phyloP scores from a whole-genome alignment of 306 rosid species.

The Inga leiocalycina region DNA sequence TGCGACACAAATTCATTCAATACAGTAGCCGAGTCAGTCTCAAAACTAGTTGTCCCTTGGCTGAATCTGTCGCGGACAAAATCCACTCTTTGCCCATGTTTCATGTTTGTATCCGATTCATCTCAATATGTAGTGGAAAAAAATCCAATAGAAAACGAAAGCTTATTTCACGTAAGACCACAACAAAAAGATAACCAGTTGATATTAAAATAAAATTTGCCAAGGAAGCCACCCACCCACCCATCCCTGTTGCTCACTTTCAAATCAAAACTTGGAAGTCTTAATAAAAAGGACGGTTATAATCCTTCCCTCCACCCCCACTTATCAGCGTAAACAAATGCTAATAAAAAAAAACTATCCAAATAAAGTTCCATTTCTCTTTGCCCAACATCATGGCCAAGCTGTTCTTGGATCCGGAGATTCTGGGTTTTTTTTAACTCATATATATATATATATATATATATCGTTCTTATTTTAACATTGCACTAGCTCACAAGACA shows the following conservation, averaged over 20 bases:
- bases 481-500: constrained; percentile 72
- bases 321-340: constrained; percentile 58
- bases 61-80: constrained; percentile 46
- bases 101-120: constrained; percentile 36
- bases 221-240: constrained; percentile 54
- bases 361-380: constrained; percentile 61
- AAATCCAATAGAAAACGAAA: constrained; percentile 52
- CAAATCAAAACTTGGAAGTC: constrained; percentile 37
- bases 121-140: constrained; percentile 35
- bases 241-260: constrained; percentile 46
- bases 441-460: background rate
- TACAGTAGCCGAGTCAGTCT: constrained; percentile 51
- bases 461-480: constrained; percentile 19
- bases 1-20: constrained; percentile 35
- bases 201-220: constrained; percentile 36
- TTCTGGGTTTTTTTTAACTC: constrained; percentile 57
- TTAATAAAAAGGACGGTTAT: constrained; percentile 8
- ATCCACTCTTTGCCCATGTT: constrained; percentile 34
- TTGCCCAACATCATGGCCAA: constrained; percentile 78
- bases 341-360: constrained; percentile 54
- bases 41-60: constrained; percentile 50
- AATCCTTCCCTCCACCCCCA: constrained; percentile 53
- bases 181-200: constrained; percentile 39
- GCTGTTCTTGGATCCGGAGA: constrained; percentile 98
- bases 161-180: constrained; percentile 37